A percentile compares a stretch with the other conserved stretches of the same genome.
Evolutionary conservation across 2,329 filamentous ascomycete species (phyloP).

Genomic region (Aspergillus sp.): DNA sequence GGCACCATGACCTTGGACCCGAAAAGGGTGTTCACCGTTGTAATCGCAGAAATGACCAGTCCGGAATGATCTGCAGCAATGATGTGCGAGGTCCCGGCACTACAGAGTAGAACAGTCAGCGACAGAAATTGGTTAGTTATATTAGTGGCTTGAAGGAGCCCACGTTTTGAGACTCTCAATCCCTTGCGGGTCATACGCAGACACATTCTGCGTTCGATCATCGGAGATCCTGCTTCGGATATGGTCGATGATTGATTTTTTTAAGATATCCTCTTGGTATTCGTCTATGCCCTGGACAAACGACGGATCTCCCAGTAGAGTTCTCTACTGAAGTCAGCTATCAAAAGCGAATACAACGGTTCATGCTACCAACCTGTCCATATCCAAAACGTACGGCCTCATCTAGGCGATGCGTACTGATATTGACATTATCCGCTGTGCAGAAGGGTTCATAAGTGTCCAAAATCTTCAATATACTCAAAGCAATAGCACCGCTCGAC

Average conservation of each 20-base stretch:
- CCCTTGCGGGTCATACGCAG: constrained; percentile 62
- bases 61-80: constrained; percentile 63
- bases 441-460: constrained; percentile 64
- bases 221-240: constrained; percentile 65
- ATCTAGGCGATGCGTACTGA: constrained; percentile 72
- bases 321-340: constrained; percentile 43
- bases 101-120: constrained; percentile 8
- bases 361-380: constrained; percentile 41
- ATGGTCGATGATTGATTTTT: constrained; percentile 47
- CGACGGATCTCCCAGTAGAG: constrained; percentile 72
- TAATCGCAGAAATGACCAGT: constrained; percentile 71
- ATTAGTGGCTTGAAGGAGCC: constrained; percentile 4
- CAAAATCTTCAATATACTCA: constrained; percentile 73
- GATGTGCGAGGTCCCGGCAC: constrained; percentile 46
- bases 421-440: constrained; percentile 47
- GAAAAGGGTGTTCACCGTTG: constrained; percentile 81
- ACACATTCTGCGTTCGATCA: constrained; percentile 59
- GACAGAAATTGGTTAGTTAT: background rate
- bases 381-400: constrained; percentile 90
- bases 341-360: background rate
- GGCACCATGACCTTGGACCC: constrained; percentile 72
- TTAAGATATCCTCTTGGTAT: constrained; percentile 63
- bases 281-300: constrained; percentile 57
- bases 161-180: constrained; percentile 58
- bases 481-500: constrained; percentile 65